Percentiles rank a stretch among this genome's conserved stretches.
These are phyloP conservation scores for Penicillium dipodomyicola DNA, from an alignment of 495 filamentous ascomycete species.

Conservation along the genomic window DNA sequence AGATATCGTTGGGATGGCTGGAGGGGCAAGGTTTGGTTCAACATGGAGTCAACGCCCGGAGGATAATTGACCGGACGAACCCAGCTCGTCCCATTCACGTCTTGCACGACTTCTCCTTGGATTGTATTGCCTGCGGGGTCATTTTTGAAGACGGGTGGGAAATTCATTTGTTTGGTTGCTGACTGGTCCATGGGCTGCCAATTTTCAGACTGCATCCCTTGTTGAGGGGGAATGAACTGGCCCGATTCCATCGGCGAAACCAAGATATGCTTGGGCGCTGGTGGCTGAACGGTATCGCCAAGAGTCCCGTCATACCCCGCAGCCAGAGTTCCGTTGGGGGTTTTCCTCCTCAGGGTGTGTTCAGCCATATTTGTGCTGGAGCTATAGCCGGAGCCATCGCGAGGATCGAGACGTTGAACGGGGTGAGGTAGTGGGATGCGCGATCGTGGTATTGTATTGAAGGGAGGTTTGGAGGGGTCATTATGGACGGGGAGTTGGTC, in stretches of 20 bases:
- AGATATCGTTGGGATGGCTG: constrained; percentile 39
- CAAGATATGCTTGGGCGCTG: constrained; percentile 85
- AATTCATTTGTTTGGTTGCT: constrained; percentile 36
- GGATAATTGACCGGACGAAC: constrained; percentile 44
- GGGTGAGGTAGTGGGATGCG: constrained; percentile 46
- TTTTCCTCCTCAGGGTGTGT: constrained; percentile 87
- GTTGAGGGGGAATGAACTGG: constrained; percentile 33
- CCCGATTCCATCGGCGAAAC: constrained; percentile 55
- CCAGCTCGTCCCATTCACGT: constrained; percentile 42
- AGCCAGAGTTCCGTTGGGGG: constrained; percentile 87
- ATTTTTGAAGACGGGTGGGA: constrained; percentile 45
- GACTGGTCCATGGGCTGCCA: constrained; percentile 37
- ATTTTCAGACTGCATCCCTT: constrained; percentile 28
- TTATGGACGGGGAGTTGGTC: constrained; percentile 29
- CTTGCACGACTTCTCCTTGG: constrained; percentile 35
- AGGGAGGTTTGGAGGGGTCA: constrained; percentile 28
- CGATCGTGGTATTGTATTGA: constrained; percentile 32
- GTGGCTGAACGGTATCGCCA: constrained; percentile 63
- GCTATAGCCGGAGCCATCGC: constrained; percentile 25
- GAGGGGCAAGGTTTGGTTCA: constrained; percentile 48
- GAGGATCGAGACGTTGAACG: constrained; percentile 38
- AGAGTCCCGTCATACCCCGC: constrained; percentile 91
- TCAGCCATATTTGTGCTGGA: constrained; percentile 46
- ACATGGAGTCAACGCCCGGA: constrained; percentile 49
- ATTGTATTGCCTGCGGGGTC: constrained; percentile 27